Percentiles rank a stretch among this genome's conserved stretches.
phyloP scores from a whole-genome alignment of 768 basidiomycete genomes.

The Xerocomellus amylosporus region DNA sequence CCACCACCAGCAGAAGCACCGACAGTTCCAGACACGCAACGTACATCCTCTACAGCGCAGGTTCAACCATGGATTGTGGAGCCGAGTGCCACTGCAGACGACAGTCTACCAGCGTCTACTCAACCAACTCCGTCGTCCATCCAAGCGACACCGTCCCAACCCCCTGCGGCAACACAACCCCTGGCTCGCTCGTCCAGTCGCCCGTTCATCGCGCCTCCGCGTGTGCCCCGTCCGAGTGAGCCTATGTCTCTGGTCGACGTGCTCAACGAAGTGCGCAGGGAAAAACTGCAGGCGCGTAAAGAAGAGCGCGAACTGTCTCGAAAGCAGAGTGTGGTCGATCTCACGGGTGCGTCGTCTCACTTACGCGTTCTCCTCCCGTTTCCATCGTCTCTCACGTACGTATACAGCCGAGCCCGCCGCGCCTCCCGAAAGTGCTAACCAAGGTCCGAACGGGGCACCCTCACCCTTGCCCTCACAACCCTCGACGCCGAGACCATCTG shows the following conservation, averaged over 20 bases:
- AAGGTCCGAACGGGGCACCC: not conserved
- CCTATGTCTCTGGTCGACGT: conserved; percentile 20
- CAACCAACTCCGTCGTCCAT: not conserved
- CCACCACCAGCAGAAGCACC: not conserved
- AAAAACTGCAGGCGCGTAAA: not conserved
- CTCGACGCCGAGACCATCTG: not conserved
- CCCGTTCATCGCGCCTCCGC: conserved; percentile 24
- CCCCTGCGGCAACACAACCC: conserved; percentile 2
- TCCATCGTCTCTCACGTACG: not conserved
- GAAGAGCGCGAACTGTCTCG: not conserved
- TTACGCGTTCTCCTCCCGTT: not conserved
- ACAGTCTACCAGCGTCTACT: not conserved
- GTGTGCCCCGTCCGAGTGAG: conserved; percentile 11
- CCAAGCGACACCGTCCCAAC: not conserved
- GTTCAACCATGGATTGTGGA: not conserved
- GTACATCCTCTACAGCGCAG: not conserved
- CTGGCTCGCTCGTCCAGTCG: conserved; percentile 1
- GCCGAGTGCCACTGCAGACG: not conserved
- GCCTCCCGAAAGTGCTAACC: not conserved
- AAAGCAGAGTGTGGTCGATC: not conserved
- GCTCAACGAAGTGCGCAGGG: conserved; percentile 22
- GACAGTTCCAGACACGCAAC: not conserved
- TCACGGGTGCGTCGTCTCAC: not conserved
- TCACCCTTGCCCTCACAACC: not conserved
- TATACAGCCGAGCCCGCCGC: not conserved